A percentile compares a stretch with the other conserved stretches of the same genome.
These are phyloP conservation scores for Tolypocladium endophyticum DNA, from an alignment of 2,329 filamentous ascomycete species.

Conservation along the genomic window DNA sequence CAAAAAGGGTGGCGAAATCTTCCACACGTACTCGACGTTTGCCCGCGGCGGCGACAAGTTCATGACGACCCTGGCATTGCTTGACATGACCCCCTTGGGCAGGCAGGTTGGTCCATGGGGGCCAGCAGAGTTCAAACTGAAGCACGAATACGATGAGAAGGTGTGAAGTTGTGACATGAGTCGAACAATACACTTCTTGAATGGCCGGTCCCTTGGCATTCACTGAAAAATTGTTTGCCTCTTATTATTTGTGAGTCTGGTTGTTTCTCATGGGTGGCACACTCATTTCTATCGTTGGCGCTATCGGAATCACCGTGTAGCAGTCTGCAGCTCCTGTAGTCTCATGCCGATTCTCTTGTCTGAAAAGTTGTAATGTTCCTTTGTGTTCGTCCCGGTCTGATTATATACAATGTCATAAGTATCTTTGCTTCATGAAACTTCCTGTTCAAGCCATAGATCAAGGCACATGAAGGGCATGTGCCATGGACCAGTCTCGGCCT, in stretches of 20 bases:
- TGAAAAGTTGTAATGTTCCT: no score
- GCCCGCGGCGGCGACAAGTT: conserved; percentile 20
- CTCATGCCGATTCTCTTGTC: neutral
- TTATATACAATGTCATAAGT: no score
- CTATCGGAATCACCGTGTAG: neutral
- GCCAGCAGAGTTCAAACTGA: conserved; percentile 15
- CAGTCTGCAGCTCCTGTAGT: neutral
- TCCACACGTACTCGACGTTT: conserved; percentile 27
- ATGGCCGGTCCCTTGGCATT: neutral
- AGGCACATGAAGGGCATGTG: no score
- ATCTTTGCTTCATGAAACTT: no score
- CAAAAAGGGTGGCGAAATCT: conserved; percentile 18
- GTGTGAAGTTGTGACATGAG: neutral
- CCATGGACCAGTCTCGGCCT: no score
- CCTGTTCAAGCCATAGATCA: no score
- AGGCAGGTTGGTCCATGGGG: conserved; percentile 15
- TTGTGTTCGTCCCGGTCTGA: no score
- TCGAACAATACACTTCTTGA: neutral
- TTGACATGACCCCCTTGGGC: conserved; percentile 24
- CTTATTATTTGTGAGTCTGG: no score
- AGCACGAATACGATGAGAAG: conserved; percentile 12
- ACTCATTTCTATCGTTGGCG: no score
- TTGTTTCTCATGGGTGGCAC: no score
- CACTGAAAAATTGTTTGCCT: neutral
- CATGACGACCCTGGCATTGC: conserved; percentile 17